Evolutionary conservation across 768 basidiomycete species (phyloP).

Genomic region (Amanita pallidorosea): DNA sequence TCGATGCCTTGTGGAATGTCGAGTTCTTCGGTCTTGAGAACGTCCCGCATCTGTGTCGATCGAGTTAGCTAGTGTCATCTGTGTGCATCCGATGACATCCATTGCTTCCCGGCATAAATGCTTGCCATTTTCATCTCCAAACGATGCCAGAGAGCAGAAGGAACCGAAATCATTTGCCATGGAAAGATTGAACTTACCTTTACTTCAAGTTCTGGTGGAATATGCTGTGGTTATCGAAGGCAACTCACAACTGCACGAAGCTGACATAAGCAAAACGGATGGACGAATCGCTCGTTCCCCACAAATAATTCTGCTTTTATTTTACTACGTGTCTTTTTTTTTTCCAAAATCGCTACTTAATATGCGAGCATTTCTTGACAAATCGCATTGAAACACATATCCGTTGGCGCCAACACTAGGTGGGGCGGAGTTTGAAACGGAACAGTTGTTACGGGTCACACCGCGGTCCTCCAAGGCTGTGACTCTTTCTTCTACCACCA

Average conservation of each 20-base stretch:
- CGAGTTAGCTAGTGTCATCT: slow-evolving; percentile 22
- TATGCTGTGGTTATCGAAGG: slow-evolving; percentile 19
- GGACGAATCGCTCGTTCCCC: background rate
- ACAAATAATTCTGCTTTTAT: background rate
- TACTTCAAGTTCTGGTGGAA: slow-evolving; percentile 24
- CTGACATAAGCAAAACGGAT: slow-evolving; percentile 23
- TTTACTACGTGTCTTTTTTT: too few species aligned
- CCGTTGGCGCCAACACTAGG: background rate
- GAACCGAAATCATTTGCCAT: background rate
- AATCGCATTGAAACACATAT: background rate
- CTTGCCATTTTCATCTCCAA: slow-evolving; percentile 14
- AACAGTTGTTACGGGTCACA: slow-evolving; percentile 11
- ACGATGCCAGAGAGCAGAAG: slow-evolving; percentile 4
- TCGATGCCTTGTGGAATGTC: slow-evolving; percentile 79
- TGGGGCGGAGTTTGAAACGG: slow-evolving; percentile 21
- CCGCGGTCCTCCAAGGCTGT: background rate
- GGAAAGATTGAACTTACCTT: slow-evolving; percentile 25
- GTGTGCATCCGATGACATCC: slow-evolving; percentile 27
- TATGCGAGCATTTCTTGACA: too few species aligned
- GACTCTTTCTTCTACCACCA: slow-evolving; percentile 24
- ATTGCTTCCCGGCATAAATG: slow-evolving; percentile 12
- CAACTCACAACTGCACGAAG: background rate
- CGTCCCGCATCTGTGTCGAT: slow-evolving; percentile 72
- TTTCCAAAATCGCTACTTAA: background rate
- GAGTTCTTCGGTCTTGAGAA: slow-evolving; percentile 90